Base-by-base conservation (phyloP, 768 basidiomycete genomes). In the Stropharia rugosoannulata region DNA sequence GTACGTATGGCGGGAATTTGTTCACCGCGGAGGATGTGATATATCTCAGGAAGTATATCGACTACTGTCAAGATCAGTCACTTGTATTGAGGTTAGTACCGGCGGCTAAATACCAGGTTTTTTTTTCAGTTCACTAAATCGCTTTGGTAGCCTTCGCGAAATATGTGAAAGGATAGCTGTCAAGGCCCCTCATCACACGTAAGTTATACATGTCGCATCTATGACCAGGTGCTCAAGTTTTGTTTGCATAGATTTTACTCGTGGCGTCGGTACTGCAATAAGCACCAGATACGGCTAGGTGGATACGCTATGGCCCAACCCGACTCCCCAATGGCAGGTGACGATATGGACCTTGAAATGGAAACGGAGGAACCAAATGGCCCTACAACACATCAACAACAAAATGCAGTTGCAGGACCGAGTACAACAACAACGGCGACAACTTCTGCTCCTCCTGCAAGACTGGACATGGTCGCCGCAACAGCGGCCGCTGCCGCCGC, bases 111-210 rank as follows among this genome's bases (percentile, higher is more conserved):
- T 11, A 27, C 54, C n/a, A 12, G n/a, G n/a, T n/a, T 22, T 35
- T 35, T 19, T 60, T 9, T 29, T 32, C n/a, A 36, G 0, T 32
- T 35, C 16, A 49, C 41, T 46, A n/a, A 18, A 32, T n/a, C 32
- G 38, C 40, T 32, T 22, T 45, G 13, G 12, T 19, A 83, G 83
- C 67, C 64, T 94, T 59, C 81, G 92, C 42, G 92, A 94, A 68
- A 94, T 94, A 44, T 94, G 92, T 62, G 90, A 94, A 68, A 77
- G 90, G 58, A 84, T 94, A 63, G 92, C 92, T 11, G 80, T 93
- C 55, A 93, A 92, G 87, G 91, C 92, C 25, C 91, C 92, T 15
- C 92, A 94, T 70, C 92, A 94, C 70, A 93, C 92, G 89, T 91
- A 74, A 63, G 84, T 61, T 25, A 45, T 47, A 40, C 5, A 13